Evolutionary conservation across 805 yeast species (phyloP).

Genomic region (Myxozyma lipomycoides): DNA sequence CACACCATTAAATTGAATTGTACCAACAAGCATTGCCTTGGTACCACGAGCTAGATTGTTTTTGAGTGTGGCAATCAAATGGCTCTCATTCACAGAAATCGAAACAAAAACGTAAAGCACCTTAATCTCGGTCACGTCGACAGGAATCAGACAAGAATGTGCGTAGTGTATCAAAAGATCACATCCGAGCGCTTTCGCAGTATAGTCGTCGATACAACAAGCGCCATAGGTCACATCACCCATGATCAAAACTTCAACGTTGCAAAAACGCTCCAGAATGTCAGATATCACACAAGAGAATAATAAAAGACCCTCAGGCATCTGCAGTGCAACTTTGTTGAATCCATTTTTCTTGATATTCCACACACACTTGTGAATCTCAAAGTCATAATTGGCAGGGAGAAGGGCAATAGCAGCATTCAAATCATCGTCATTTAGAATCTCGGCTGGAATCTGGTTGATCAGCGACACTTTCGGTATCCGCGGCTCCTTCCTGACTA

Average conservation of each 20-base stretch:
- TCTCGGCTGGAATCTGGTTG: slow-evolving; percentile 86
- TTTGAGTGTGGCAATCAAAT: slow-evolving; percentile 69
- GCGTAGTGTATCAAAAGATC: slow-evolving; percentile 96
- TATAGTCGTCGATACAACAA: slow-evolving; percentile 94
- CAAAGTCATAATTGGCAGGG: slow-evolving; percentile 92
- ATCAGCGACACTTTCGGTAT: slow-evolving; percentile 39
- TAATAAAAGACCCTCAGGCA: slow-evolving; percentile 94
- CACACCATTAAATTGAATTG: slow-evolving; percentile 95
- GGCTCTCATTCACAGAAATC: slow-evolving; percentile 78
- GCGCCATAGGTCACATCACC: slow-evolving; percentile 99
- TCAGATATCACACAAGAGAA: slow-evolving; percentile 88
- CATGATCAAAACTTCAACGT: slow-evolving; percentile 86
- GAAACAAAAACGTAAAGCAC: slow-evolving; percentile 95
- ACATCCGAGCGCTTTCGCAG: slow-evolving; percentile 89
- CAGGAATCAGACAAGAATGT: slow-evolving; percentile 93
- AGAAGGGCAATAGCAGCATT: slow-evolving; percentile 75
- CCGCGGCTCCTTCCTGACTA: neutral
- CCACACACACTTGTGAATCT: slow-evolving; percentile 94
- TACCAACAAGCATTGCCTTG: slow-evolving; percentile 81
- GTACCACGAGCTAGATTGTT: slow-evolving; percentile 63
- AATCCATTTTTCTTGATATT: slow-evolving; percentile 73
- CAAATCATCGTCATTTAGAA: slow-evolving; percentile 72
- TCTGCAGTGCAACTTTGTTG: slow-evolving; percentile 83
- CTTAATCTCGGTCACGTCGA: slow-evolving; percentile 84
- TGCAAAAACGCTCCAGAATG: slow-evolving; percentile 81